These are phyloP conservation scores for Wilhelminamyces savonicus DNA, from an alignment of 805 yeast species.

Conservation along the genomic window DNA sequence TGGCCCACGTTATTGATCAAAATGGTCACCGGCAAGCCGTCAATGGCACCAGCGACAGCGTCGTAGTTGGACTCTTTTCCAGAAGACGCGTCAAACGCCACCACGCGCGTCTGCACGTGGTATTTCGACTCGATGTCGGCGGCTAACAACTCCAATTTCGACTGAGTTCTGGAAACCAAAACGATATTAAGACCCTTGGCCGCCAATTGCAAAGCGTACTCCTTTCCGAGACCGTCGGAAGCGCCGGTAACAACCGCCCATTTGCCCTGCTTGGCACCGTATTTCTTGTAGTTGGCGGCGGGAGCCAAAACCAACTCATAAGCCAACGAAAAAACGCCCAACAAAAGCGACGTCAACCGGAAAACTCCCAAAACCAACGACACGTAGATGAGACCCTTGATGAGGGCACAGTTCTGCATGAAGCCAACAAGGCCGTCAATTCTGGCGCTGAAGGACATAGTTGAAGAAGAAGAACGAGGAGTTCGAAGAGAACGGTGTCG, in stretches of 20 bases:
- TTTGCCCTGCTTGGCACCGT: conserved; percentile 65
- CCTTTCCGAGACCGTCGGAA: conserved; percentile 96
- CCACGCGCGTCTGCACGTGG: conserved; percentile 53
- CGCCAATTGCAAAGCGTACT: conserved; percentile 83
- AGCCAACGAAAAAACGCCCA: conserved; percentile 50
- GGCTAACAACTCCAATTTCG: conserved; percentile 66
- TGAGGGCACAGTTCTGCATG: conserved; percentile 5
- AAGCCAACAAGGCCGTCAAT: conserved; percentile 3
- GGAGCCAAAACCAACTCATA: conserved; percentile 62
- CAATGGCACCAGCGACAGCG: conserved; percentile 39
- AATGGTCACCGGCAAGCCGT: conserved; percentile 58
- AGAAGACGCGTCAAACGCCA: conserved; percentile 74
- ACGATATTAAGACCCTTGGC: conserved; percentile 75
- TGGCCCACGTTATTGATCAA: conserved; percentile 92
- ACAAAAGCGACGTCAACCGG: conserved; percentile 45
- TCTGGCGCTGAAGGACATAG: conserved; percentile 1
- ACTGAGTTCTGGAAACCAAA: conserved; percentile 75
- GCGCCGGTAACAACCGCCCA: conserved; percentile 99
- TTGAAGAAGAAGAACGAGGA: not conserved
- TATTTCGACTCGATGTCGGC: conserved; percentile 54
- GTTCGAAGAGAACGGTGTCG: too few species aligned
- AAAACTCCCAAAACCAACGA: conserved; percentile 57
- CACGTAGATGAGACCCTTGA: conserved; percentile 12
- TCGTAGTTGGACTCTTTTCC: conserved; percentile 56
- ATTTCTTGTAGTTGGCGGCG: conserved; percentile 50